Evolutionary conservation across 371 early-diverging fungal species (phyloP).

Genomic region (Rhizopus delemar): DNA sequence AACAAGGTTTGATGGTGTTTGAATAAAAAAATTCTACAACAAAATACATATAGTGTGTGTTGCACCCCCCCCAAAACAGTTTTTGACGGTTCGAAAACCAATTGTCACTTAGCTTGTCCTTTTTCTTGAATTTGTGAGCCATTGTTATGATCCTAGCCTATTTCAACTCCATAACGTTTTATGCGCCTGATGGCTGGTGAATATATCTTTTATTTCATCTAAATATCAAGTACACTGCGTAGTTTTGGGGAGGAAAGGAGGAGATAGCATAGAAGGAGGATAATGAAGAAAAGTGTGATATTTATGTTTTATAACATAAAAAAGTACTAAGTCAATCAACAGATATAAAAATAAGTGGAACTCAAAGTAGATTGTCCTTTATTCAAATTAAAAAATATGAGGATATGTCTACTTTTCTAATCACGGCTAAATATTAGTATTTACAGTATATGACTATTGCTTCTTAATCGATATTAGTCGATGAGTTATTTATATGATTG

Average conservation of each 20-base stretch:
- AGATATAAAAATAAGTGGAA: too few species aligned
- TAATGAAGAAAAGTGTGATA: constrained; percentile 17
- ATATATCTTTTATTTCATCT: constrained; percentile 10
- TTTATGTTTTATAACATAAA: too few species aligned
- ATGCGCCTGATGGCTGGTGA: too few species aligned
- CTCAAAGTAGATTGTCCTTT: too few species aligned
- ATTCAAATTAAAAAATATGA: too few species aligned
- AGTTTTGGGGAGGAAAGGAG: constrained; percentile 5
- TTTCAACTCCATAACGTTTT: constrained; percentile 9
- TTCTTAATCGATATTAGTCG: too few species aligned
- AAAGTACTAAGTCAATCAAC: too few species aligned
- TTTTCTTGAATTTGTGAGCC: constrained; percentile 20
- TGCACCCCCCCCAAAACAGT: constrained; percentile 10
- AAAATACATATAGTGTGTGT: constrained; percentile 9
- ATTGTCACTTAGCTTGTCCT: constrained; percentile 9
- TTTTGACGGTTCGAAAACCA: constrained; percentile 13
- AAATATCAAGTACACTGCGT: constrained; percentile 13
- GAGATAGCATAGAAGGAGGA: constrained; percentile 10
- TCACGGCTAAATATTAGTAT: too few species aligned
- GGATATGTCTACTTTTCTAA: too few species aligned
- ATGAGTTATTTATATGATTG: too few species aligned
- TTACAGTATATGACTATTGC: too few species aligned
- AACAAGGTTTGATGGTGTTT: constrained; percentile 8
- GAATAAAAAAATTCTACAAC: constrained; percentile 8
- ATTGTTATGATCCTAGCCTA: constrained; percentile 14